Evolutionary conservation across 495 filamentous ascomycete genomes (phyloP), one percentile per base, ranked within the genome.

Genomic region (Immersiella caudata): DNA sequence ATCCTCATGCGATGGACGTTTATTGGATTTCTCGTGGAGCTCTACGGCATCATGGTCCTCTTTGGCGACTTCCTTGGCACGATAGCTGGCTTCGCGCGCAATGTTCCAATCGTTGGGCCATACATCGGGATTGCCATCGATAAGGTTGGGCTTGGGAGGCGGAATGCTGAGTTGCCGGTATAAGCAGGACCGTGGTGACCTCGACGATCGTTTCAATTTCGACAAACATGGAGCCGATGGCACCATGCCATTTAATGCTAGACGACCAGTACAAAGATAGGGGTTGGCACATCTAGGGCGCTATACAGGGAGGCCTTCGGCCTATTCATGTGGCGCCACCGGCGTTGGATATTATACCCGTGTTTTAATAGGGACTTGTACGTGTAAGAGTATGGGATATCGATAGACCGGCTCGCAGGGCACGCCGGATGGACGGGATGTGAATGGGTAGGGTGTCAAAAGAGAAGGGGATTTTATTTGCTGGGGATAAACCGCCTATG

Each of bases 1-100:
- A 98, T 99, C 75, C 81, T 98, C 16, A 71, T 96, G 67, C 85
- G 91, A 50, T 99, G 94, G 93, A 88, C 95, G 1, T 78, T 98
- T 21, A 86, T 93, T 61, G 95, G 95, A 35, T 98, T 99, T 79
- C 66, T 89, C 49, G 87, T 97, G 67, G 95, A 99, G 80, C 79
- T 93, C 8, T 98, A 97, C 79, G 95, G 95, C 27, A 91, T 98
- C 40, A 85, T 96, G 70, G 87, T 96, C 27, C 83, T 99, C 55
- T 99, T 99, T 81, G 94, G 94, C 22, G 95, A 99, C 76, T 97
- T 97, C 78, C 85, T 97, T 49, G 88, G 92, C n/a, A 97, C 94
- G 16, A 93, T 97, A 66, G 90, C 89, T 0, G 87, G 91, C 63
- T 97, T 98, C 75, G 90, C 91, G 25, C 87, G 89, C 40, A 93